Evolutionary conservation across 495 filamentous ascomycete genomes (phyloP).

Genomic region (Parathielavia hyrcaniae): DNA sequence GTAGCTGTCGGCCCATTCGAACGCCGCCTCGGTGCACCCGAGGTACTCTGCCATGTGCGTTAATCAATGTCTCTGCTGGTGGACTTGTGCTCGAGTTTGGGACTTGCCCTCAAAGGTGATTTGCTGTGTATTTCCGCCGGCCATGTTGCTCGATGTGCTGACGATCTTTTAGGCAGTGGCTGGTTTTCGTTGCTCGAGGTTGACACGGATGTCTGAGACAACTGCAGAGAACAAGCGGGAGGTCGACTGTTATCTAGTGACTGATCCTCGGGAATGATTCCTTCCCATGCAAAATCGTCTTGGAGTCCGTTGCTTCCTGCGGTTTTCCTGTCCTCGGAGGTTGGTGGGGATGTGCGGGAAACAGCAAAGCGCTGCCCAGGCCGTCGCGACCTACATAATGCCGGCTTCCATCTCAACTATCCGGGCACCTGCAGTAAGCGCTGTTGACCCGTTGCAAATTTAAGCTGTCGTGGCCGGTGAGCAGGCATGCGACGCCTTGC

Average conservation of each 20-base stretch:
- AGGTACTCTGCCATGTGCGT: conserved; percentile 42
- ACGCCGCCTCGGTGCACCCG: conserved; percentile 47
- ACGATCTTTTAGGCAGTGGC: not conserved
- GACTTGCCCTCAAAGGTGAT: conserved; percentile 33
- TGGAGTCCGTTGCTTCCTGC: conserved; percentile 4
- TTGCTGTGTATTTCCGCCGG: conserved; percentile 22
- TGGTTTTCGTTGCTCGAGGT: not conserved
- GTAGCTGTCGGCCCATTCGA: conserved; percentile 81
- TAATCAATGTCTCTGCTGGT: not conserved
- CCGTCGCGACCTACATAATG: not conserved
- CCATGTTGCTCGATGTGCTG: conserved; percentile 22
- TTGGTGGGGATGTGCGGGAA: conserved; percentile 32
- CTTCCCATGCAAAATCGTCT: not conserved
- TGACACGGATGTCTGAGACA: not conserved
- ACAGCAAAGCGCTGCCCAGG: not conserved
- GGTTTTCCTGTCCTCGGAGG: conserved; percentile 18
- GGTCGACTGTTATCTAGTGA: conserved; percentile 9
- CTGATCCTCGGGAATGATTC: not conserved
- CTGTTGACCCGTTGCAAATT: not conserved
- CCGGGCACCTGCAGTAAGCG: not conserved
- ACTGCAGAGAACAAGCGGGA: not conserved
- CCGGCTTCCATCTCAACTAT: not conserved
- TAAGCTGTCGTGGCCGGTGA: too few relatives aligned
- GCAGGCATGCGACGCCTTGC: too few relatives aligned
- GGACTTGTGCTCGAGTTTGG: not conserved